phyloP scores from a whole-genome alignment of 192 early-diverging fungal species.

The Podila epigama region DNA sequence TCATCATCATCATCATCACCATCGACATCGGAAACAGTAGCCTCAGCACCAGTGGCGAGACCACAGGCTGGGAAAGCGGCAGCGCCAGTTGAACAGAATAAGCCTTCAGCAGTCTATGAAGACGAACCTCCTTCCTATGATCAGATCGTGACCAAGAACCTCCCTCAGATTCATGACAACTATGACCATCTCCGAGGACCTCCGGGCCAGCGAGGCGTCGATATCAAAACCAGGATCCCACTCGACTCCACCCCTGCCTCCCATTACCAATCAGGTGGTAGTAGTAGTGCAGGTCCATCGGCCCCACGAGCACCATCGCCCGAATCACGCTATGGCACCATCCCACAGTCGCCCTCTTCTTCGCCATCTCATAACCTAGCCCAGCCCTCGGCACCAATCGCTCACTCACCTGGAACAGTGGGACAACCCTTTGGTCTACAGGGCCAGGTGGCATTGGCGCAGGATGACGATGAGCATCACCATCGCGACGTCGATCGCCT shows the following conservation, averaged over 20 bases:
- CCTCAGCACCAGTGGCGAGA: too few relatives aligned
- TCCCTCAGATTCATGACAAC: conserved; percentile 42
- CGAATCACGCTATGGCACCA: conserved; percentile 3
- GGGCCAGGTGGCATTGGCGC: conserved; percentile 11
- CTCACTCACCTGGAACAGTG: conserved; percentile 7
- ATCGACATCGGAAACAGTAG: background rate
- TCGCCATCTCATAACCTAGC: background rate
- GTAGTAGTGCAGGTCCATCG: conserved; percentile 3
- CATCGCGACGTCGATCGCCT: conserved; percentile 16
- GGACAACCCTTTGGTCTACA: conserved; percentile 8
- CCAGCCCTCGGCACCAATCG: background rate
- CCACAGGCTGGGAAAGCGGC: too few relatives aligned
- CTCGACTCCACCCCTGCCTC: conserved; percentile 12
- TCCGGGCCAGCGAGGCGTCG: conserved; percentile 32
- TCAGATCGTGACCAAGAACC: conserved; percentile 7
- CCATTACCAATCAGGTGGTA: conserved; percentile 8
- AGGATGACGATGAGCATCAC: conserved; percentile 14
- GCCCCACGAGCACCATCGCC: background rate
- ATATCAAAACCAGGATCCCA: conserved; percentile 45
- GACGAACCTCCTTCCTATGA: conserved; percentile 38
- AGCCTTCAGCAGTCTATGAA: background rate
- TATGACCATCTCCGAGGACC: conserved; percentile 44
- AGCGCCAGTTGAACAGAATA: background rate
- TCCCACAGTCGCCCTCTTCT: background rate
- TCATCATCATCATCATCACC: background rate